Conservation (phyloP, 768 basidiomycete species). For the Pleurotus citrinopileatus region DNA sequence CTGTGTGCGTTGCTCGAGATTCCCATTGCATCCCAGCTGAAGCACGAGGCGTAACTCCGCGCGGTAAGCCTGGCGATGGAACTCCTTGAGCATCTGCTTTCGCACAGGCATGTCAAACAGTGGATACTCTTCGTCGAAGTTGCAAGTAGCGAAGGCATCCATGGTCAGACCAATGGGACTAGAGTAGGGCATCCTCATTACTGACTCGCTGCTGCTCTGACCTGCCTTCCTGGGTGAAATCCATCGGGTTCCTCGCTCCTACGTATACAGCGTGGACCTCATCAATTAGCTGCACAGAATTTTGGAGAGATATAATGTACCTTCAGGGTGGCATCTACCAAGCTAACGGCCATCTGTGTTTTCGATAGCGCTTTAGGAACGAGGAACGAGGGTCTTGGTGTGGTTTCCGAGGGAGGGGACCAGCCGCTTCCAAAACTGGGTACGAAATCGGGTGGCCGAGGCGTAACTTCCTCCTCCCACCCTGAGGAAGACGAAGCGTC, state of each 20-base stretch:
- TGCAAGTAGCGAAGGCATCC: neutral
- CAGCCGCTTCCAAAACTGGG: neutral
- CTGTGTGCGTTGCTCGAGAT: neutral
- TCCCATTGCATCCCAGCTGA: neutral
- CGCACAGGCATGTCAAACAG: neutral
- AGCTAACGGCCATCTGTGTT: no score
- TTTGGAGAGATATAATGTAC: neutral
- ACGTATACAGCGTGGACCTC: no score
- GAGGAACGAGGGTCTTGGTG: neutral
- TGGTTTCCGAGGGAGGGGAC: neutral
- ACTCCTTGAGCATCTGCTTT: conserved; percentile 5
- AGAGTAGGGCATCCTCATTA: neutral
- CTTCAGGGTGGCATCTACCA: neutral
- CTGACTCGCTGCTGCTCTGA: neutral
- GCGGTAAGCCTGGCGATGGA: conserved; percentile 1
- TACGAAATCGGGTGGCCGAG: conserved; percentile 6
- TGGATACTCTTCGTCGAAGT: neutral
- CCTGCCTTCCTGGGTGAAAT: neutral
- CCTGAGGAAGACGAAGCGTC: neutral
- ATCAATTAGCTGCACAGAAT: no score
- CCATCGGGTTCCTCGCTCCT: no score
- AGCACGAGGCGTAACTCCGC: neutral
- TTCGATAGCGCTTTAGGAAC: neutral
- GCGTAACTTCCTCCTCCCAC: conserved; percentile 3
- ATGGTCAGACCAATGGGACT: conserved; percentile 1